Evolutionary conservation across 1,284 basidiomycete genomes (phyloP), one percentile per base, ranked within the genome.

Genomic region (Apiotrichum sp.): DNA sequence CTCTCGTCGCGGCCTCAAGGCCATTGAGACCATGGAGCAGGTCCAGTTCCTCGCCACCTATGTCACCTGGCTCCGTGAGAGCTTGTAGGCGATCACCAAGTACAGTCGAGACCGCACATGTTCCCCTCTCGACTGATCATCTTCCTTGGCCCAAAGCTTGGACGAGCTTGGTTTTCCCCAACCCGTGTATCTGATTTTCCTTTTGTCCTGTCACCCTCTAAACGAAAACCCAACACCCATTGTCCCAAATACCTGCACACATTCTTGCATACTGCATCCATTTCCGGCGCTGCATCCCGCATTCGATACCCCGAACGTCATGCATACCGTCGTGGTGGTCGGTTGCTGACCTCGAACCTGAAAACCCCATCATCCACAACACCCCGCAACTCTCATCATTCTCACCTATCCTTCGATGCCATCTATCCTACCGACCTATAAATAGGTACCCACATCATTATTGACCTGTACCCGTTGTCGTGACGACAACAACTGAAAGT

Each of bases 11-110:
- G 92, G 89, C 63, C 75, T 86, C 54, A 91, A 92, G 72, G 90
- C 91, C 2, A 83, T 96, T 42, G 92, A 96, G 75, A 93, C 89
- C 7, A 86, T 87, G 69, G 89, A 95, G 71, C 92, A 96, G 73
- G 93, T 93, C 16, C 80, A 82, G 63, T 95, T 93, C 71, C 74
- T 96, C 53, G 68, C 86, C 4, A 85, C 87, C 39, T 96, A 86
- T 73, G 83, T 92, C 3, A 82, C 85, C 39, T 85, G 83, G 77
- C 70, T 90, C 57, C 75, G 83, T 36, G 58, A 62, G 42, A 53
- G 44, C 34, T 4, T 44, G n/a, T 41, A 50, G 31, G 16, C 44
- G 31, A 22, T 22, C 22, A 22, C 22, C 22, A 22, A 22, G 22
- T 22, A 22, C 22, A 22, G 22, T 22, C 44, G 44, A 32, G 9